These are phyloP conservation scores for Oryza meyeriana DNA, from an alignment of 176 grass and related monocot genomes.

Conservation along the genomic window DNA sequence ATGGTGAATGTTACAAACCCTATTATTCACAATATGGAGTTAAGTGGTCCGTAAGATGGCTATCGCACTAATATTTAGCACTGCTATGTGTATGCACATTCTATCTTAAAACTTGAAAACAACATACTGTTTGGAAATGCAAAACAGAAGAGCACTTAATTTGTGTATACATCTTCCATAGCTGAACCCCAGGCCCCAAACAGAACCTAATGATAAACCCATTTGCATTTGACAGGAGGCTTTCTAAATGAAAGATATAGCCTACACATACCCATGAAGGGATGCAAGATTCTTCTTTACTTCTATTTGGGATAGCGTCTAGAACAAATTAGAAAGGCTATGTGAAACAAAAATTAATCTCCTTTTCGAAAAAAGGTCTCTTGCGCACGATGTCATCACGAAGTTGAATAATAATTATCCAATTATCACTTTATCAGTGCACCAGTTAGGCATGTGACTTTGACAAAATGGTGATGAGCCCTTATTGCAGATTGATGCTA, in stretches of 20 bases:
- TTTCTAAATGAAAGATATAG: background rate
- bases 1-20: background rate
- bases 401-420: background rate
- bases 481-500: background rate
- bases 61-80: background rate
- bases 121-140: background rate
- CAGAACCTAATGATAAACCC: background rate
- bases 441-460: background rate
- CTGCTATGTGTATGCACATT: background rate
- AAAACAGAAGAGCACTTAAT: background rate
- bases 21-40: background rate
- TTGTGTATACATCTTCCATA: background rate
- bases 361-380: background rate
- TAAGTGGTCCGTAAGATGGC: background rate
- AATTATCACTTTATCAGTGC: background rate
- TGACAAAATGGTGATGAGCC: background rate
- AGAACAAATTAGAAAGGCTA: background rate
- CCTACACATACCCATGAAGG: background rate
- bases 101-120: background rate
- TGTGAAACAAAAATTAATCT: background rate
- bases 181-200: background rate
- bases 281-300: background rate
- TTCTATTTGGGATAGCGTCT: background rate
- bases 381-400: background rate
- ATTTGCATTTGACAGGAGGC: conserved; percentile 1